Evolutionary conservation across 805 yeast species (phyloP).

Genomic region (Metschnikowia shivogae): DNA sequence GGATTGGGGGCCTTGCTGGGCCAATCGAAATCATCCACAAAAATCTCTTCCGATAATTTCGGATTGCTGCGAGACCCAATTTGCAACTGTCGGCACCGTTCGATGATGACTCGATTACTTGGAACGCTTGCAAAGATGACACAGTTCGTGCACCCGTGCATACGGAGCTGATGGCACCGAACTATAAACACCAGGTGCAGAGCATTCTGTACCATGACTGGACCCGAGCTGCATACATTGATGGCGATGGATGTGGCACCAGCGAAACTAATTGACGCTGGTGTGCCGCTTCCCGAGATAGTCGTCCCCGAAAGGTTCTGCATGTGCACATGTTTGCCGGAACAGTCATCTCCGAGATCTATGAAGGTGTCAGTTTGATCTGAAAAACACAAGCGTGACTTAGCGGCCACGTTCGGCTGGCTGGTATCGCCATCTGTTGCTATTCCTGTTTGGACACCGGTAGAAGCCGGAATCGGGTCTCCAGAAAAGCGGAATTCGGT

Average conservation of each 20-base stretch:
- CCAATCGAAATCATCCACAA: conserved; percentile 17
- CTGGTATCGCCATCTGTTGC: not conserved
- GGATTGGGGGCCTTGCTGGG: conserved; percentile 9
- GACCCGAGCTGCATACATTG: conserved; percentile 24
- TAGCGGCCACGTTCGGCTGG: not conserved
- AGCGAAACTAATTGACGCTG: conserved; percentile 4
- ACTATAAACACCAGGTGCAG: conserved; percentile 11
- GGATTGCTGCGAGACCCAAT: conserved; percentile 4
- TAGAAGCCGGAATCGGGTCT: conserved; percentile 21
- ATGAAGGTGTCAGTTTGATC: not conserved
- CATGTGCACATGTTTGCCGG: conserved; percentile 15
- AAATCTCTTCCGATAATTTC: not conserved
- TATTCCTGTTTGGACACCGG: conserved; percentile 2
- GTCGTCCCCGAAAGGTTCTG: conserved; percentile 4
- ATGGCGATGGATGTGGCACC: conserved; percentile 25
- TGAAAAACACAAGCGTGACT: not conserved
- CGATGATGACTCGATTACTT: conserved; percentile 27
- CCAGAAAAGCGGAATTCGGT: conserved; percentile 27
- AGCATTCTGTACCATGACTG: conserved; percentile 23
- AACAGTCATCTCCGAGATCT: conserved; percentile 6
- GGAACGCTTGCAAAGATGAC: conserved; percentile 18
- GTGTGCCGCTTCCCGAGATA: conserved; percentile 1
- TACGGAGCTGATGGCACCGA: conserved; percentile 18
- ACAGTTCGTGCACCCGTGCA: conserved; percentile 12
- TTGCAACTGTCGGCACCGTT: conserved; percentile 20